Base-by-base conservation (phyloP, 805 yeast genomes). In the Starmerella geochares region DNA sequence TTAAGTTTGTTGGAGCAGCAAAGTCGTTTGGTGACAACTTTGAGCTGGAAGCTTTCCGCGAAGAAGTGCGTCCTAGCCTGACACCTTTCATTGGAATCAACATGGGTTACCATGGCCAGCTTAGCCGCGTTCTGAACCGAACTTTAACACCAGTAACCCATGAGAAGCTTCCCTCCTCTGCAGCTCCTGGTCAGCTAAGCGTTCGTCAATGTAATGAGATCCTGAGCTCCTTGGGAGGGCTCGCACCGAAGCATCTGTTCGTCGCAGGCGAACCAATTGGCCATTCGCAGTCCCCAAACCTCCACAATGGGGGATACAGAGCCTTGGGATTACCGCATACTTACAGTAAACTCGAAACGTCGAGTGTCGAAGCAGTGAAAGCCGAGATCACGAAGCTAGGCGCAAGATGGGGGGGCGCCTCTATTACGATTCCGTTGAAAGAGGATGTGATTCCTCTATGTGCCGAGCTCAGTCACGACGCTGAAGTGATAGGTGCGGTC, bases 341-440 rank as follows among this genome's bases (percentile, higher is more conserved):
- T 4, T 87, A 88, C 62, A 74, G 67, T 14, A 71, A 73, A 54
- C 78, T 77, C 61, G 95, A 86, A 62, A 79, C 95, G 1, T 71
- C 70, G 19, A 75, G 78, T 58, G 85, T 81, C 9, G 61, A 63
- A 2, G 73, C 71, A 44, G 88, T 85, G 24, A 71, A 71, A 45
- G 67, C 71, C 11, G 66, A 73, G 40, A 63, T 87, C 48, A 69
- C 78, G 51, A 64, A 65, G 17, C 65, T 76, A 14, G 67, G 66
- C 1, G 62, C 68, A 8, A 8, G n/a, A 11, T 83, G 92, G 60
- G 97, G 97, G 42, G 99, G 98, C n/a, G 79, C 84, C 54, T 88
- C 95, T 4, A 86, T 92, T 7, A 92, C 98, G 1, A 90, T 90
- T 62, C 99, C 99, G 3, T 71, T 90, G 62, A 92, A 92, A 64